Percentiles rank a stretch among this genome's conserved stretches.
Conservation (phyloP, 2,329 filamentous ascomycete genomes). For the Colletotrichum lupini region DNA sequence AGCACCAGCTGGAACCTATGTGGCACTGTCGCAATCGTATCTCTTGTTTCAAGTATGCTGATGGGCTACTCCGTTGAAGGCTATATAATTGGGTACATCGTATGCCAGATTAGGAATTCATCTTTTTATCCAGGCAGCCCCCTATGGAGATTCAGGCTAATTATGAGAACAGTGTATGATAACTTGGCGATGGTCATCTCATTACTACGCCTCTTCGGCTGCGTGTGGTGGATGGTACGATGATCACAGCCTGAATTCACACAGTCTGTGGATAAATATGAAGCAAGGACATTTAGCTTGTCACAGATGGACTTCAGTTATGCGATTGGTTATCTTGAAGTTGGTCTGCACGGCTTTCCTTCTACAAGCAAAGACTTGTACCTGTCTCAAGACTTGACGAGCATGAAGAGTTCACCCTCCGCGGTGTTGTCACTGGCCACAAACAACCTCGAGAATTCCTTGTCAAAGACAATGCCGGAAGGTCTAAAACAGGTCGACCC, state of each 20-base stretch:
- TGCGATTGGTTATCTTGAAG: too few relatives aligned
- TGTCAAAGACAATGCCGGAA: conserved; percentile 39
- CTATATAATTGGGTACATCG: background rate
- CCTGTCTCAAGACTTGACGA: conserved; percentile 9
- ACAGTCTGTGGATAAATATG: too few relatives aligned
- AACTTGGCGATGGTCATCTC: background rate
- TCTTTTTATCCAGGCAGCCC: background rate
- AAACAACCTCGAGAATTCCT: conserved; percentile 37
- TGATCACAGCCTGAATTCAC: background rate
- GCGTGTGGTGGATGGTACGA: background rate
- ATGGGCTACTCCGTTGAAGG: background rate
- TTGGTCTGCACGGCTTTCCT: too few relatives aligned
- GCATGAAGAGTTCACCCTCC: conserved; percentile 40
- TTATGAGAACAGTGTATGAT: background rate
- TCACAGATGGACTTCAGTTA: too few relatives aligned
- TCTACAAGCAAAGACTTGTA: too few relatives aligned
- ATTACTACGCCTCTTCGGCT: background rate
- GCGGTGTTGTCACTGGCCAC: conserved; percentile 40
- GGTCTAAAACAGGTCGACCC: conserved; percentile 40
- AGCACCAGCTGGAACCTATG: background rate
- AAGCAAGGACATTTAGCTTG: too few relatives aligned
- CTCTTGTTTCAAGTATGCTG: background rate
- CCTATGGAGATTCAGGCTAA: background rate
- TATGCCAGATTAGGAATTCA: background rate
- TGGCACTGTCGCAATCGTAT: background rate